Conservation (phyloP, 441 rosid species). For the Hypseocharis bilobata region DNA sequence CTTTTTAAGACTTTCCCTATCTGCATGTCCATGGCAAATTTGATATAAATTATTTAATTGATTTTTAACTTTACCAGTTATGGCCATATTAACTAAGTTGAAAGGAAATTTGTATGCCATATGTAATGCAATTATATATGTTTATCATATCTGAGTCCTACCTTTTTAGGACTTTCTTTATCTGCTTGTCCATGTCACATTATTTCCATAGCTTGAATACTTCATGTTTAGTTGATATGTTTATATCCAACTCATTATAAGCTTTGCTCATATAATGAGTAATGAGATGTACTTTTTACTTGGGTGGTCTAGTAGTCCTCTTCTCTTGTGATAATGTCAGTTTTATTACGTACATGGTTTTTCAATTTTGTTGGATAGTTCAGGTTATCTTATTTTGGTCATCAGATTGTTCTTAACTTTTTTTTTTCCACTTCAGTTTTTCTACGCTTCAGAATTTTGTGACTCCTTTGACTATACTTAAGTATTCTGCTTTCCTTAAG, state of each 20-base stretch:
- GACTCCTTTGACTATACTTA: neutral
- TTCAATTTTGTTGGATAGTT: too few relatives aligned
- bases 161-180: conserved; percentile 52
- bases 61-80: too few relatives aligned
- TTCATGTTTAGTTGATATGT: neutral
- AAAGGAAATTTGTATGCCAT: conserved; percentile 25
- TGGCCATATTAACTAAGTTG: too few relatives aligned
- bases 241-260: too few relatives aligned
- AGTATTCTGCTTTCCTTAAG: neutral
- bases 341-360: too few relatives aligned
- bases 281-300: neutral
- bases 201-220: neutral
- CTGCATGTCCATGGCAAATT: too few relatives aligned
- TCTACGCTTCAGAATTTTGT: neutral
- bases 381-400: neutral
- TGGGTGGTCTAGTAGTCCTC: neutral
- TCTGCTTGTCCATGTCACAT: conserved; percentile 39
- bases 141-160: conserved; percentile 36
- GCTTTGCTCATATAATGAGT: too few relatives aligned
- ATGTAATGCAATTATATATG: conserved; percentile 39
- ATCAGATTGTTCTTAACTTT: neutral
- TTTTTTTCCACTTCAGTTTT: neutral
- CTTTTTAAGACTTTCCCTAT: too few relatives aligned
- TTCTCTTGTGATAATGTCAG: too few relatives aligned
- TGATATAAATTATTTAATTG: too few relatives aligned